Conservation (phyloP, 2,329 filamentous ascomycete genomes). For the Calonectria henricotiae region DNA sequence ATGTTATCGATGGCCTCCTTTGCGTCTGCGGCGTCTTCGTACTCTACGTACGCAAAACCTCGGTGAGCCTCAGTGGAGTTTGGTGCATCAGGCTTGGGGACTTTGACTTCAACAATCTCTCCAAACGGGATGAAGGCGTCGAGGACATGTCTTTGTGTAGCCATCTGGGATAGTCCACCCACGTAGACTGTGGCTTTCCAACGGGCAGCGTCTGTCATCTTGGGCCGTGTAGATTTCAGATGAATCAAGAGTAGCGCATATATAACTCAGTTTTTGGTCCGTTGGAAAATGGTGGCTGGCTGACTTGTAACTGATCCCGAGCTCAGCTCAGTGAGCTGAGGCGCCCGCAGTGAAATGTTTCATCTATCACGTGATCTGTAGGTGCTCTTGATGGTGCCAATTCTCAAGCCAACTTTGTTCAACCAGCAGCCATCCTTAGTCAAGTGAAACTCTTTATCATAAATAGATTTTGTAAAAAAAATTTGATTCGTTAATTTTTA, state of each 20-base stretch:
- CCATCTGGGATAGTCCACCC: slow-evolving; percentile 86
- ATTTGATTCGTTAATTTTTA: background rate
- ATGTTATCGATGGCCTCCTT: slow-evolving; percentile 99
- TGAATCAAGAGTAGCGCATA: slow-evolving; percentile 16
- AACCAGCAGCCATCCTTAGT: background rate
- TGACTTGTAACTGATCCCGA: slow-evolving; percentile 9
- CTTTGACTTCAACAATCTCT: slow-evolving; percentile 90
- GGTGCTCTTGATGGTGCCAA: slow-evolving; percentile 7
- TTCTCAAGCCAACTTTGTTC: background rate
- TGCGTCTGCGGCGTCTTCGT: slow-evolving; percentile 87
- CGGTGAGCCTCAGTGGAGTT: slow-evolving; percentile 86
- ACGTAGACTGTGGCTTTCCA: slow-evolving; percentile 95
- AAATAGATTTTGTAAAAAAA: background rate
- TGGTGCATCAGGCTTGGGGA: slow-evolving; percentile 89
- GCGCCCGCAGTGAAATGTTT: slow-evolving; percentile 20
- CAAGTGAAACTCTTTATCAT: no score
- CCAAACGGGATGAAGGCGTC: slow-evolving; percentile 98
- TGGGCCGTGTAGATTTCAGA: slow-evolving; percentile 29
- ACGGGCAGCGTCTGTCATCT: slow-evolving; percentile 86
- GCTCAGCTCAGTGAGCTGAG: background rate
- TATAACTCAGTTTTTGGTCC: slow-evolving; percentile 1
- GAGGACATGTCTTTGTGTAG: slow-evolving; percentile 83
- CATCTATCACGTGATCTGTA: slow-evolving; percentile 1
- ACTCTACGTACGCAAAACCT: slow-evolving; percentile 98
- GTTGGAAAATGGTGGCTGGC: background rate